Evolutionary conservation across 2,329 filamentous ascomycete genomes (phyloP).

Genomic region (Elsinoe australis): DNA sequence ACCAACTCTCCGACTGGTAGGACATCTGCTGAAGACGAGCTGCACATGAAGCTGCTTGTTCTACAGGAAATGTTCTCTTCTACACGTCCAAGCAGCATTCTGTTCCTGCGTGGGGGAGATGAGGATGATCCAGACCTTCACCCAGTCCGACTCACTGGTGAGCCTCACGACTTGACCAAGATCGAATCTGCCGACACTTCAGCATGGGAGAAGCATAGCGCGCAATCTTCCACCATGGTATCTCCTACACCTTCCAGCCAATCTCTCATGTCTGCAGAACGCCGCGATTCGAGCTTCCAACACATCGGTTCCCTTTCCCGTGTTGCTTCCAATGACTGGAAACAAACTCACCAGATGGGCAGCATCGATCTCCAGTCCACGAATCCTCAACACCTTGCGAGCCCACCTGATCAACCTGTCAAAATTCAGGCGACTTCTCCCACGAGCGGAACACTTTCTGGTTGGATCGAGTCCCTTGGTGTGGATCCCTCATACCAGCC

Average conservation of each 20-base stretch:
- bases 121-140: slow-evolving; percentile 71
- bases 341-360: neutral
- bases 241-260: slow-evolving; percentile 44
- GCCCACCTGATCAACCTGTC: slow-evolving; percentile 45
- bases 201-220: slow-evolving; percentile 46
- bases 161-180: slow-evolving; percentile 54
- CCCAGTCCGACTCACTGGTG: slow-evolving; percentile 65
- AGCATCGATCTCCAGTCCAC: slow-evolving; percentile 39
- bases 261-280: slow-evolving; percentile 36
- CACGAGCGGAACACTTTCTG: slow-evolving; percentile 58
- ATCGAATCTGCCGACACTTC: slow-evolving; percentile 39
- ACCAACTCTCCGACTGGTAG: slow-evolving; percentile 39
- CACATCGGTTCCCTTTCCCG: slow-evolving; percentile 38
- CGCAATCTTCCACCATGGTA: slow-evolving; percentile 49
- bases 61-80: slow-evolving; percentile 86
- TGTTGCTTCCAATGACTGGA: slow-evolving; percentile 40
- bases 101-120: slow-evolving; percentile 70
- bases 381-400: slow-evolving; percentile 36
- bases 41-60: slow-evolving; percentile 68
- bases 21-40: slow-evolving; percentile 54
- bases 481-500: slow-evolving; percentile 82
- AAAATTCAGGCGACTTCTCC: slow-evolving; percentile 52
- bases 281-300: slow-evolving; percentile 37
- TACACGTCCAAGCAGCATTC: slow-evolving; percentile 66
- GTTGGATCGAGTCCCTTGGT: slow-evolving; percentile 85